phyloP scores from a whole-genome alignment of 1,284 basidiomycete genomes.

The Cryptococcus hybrid region DNA sequence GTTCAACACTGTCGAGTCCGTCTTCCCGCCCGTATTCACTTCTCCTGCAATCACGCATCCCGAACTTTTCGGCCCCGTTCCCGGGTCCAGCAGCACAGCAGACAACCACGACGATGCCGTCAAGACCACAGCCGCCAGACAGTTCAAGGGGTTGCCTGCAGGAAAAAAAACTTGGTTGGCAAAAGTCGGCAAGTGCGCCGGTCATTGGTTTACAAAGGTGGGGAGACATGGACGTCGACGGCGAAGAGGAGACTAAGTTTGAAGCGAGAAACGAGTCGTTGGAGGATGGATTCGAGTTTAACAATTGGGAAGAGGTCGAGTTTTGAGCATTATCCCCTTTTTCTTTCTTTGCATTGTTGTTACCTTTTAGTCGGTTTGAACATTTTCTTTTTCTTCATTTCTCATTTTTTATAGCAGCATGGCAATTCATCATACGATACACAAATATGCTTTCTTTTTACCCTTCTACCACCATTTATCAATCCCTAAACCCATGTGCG shows the following conservation, averaged over 20 bases:
- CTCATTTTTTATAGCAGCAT: too few species aligned
- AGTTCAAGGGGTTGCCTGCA: conserved; percentile 21
- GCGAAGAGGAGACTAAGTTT: conserved; percentile 2
- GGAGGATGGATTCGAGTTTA: conserved; percentile 38
- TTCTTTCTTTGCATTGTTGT: not conserved
- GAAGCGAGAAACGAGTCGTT: not conserved
- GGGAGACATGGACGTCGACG: conserved; percentile 34
- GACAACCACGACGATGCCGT: not conserved
- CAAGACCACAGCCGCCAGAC: conserved; percentile 9
- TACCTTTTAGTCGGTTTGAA: not conserved
- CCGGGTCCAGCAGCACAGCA: not conserved
- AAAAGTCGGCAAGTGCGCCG: conserved; percentile 41
- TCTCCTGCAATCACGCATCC: conserved; percentile 32
- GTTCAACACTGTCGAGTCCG: conserved; percentile 13
- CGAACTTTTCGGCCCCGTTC: conserved; percentile 19
- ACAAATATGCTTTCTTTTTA: too few species aligned
- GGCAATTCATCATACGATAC: too few species aligned
- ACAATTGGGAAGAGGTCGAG: not conserved
- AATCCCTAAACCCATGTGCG: conserved; percentile 2
- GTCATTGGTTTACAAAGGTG: conserved; percentile 22
- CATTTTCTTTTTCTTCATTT: too few species aligned
- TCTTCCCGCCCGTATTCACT: conserved; percentile 42
- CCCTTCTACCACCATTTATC: conserved; percentile 10
- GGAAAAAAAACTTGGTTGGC: conserved; percentile 13
- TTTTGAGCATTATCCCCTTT: not conserved